phyloP scores from a whole-genome alignment of 257 asterid species.

The Plantago ovata region DNA sequence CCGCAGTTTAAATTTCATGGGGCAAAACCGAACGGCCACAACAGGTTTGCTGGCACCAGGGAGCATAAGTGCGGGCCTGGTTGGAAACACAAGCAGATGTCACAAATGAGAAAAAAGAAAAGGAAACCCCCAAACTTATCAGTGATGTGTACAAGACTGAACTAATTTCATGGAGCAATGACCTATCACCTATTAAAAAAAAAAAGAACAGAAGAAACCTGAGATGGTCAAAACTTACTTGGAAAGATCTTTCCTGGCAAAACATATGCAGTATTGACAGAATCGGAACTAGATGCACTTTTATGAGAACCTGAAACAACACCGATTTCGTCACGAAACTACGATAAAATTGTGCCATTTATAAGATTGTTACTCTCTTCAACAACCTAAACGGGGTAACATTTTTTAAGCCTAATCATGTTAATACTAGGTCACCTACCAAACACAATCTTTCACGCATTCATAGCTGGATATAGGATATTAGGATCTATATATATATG shows the following conservation, averaged over 20 bases:
- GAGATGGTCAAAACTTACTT: conserved; percentile 52
- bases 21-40: conserved; percentile 97
- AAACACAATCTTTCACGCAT: no score
- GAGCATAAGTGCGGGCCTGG: conserved; percentile 95
- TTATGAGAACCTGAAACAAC: conserved; percentile 67
- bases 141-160: background rate
- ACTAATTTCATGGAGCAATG: background rate
- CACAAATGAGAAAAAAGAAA: conserved; percentile 1
- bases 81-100: conserved; percentile 22
- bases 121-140: background rate
- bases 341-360: no score
- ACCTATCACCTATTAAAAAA: no score
- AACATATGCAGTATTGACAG: conserved; percentile 79
- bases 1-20: conserved; percentile 50
- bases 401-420: no score
- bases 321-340: background rate
- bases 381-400: no score
- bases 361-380: no score
- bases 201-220: conserved; percentile 1
- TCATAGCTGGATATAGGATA: no score
- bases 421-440: no score
- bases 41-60: conserved; percentile 97
- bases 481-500: no score
- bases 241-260: conserved; percentile 88
- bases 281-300: conserved; percentile 56